These are phyloP conservation scores for Mallotus repandus DNA, from an alignment of 441 rosid species.

Conservation along the genomic window DNA sequence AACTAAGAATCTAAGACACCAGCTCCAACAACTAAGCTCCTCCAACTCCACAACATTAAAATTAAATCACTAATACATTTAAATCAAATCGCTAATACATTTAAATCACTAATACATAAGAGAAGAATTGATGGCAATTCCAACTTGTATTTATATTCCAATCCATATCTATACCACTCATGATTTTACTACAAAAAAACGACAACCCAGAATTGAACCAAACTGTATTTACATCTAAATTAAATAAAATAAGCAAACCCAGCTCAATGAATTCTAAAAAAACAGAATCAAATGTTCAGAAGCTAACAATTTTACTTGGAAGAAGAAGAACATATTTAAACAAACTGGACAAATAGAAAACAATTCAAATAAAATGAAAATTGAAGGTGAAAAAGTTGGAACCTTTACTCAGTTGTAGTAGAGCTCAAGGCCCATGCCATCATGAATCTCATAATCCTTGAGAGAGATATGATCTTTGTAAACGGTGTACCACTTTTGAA, in stretches of 20 bases:
- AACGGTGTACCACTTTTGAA: conserved; percentile 73
- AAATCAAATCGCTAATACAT: too few species aligned
- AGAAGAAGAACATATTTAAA: not conserved
- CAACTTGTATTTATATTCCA: too few species aligned
- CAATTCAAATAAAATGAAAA: not conserved
- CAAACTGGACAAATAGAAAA: not conserved
- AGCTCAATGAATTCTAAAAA: conserved; percentile 2
- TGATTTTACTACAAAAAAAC: too few species aligned
- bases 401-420: conserved; percentile 28
- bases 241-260: not conserved
- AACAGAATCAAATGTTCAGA: not conserved
- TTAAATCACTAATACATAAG: not conserved
- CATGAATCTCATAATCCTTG: conserved; percentile 33
- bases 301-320: not conserved
- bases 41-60: too few species aligned
- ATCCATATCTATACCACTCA: too few species aligned
- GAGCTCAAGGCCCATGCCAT: conserved; percentile 40
- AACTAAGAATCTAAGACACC: too few species aligned
- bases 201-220: not conserved
- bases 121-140: too few species aligned
- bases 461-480: conserved; percentile 36
- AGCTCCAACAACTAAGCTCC: too few species aligned
- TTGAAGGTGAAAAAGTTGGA: not conserved
- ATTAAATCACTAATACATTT: too few species aligned
- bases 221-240: not conserved